A percentile compares a stretch with the other conserved stretches of the same genome.
Conservation (phyloP, 495 filamentous ascomycete genomes). For the Penicillium paxilli region DNA sequence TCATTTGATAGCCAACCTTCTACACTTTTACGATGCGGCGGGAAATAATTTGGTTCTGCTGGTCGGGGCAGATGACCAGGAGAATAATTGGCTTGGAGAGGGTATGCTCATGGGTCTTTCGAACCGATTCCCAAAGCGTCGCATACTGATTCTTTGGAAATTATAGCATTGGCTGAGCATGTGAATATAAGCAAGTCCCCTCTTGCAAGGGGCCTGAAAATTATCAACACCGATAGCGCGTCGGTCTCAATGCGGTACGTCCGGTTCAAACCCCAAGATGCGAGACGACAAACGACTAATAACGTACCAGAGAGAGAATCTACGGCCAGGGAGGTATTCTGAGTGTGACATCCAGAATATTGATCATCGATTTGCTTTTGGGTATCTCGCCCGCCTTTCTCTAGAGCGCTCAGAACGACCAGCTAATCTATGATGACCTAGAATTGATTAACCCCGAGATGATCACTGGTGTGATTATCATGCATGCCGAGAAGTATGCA, state of each 20-base stretch:
- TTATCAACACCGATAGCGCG: slow-evolving; percentile 93
- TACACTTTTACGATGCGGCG: slow-evolving; percentile 94
- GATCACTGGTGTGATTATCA: slow-evolving; percentile 82
- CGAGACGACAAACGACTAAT: slow-evolving; percentile 23
- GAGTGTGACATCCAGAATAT: slow-evolving; percentile 93
- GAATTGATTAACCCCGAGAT: slow-evolving; percentile 76
- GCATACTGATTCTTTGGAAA: slow-evolving; percentile 12
- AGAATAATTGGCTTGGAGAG: slow-evolving; percentile 93
- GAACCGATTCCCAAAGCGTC: background rate
- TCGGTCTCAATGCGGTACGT: slow-evolving; percentile 69
- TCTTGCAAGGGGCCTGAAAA: slow-evolving; percentile 77
- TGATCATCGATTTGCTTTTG: slow-evolving; percentile 89
- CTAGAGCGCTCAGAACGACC: background rate
- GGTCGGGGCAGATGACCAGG: slow-evolving; percentile 87
- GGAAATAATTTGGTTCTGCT: slow-evolving; percentile 90
- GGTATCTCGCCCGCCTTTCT: slow-evolving; percentile 35
- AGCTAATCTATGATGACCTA: slow-evolving; percentile 22
- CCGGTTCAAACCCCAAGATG: background rate
- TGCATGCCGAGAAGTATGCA: slow-evolving; percentile 80
- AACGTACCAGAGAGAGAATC: slow-evolving; percentile 69
- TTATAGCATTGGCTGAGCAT: slow-evolving; percentile 80
- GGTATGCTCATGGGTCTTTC: slow-evolving; percentile 34
- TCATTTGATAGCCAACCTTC: slow-evolving; percentile 85
- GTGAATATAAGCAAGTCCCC: slow-evolving; percentile 78
- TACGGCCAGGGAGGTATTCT: slow-evolving; percentile 88